Evolutionary conservation across 805 yeast genomes (phyloP), one percentile per base, ranked within the genome.

Genomic region (Yarrowia sp.): DNA sequence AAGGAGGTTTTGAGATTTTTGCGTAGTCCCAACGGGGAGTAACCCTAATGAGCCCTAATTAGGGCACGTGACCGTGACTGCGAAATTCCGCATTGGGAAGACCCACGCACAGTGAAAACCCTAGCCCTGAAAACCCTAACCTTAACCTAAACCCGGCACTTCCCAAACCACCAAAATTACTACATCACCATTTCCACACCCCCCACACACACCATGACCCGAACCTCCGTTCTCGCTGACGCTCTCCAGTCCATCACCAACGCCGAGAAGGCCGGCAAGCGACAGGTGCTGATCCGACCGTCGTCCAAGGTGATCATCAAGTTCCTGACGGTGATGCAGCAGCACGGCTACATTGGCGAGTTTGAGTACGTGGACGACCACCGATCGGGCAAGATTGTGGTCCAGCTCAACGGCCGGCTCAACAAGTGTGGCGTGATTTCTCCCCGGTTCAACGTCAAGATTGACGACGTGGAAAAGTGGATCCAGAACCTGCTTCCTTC

Each of bases 391-490:
- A 92, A 92, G 90, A 91, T 92, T 75, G 97, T 93, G 76, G 92
- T 92, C 74, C 97, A 91, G 85, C 88, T 92, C 79, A 92, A 91
- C 89, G 98, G 98, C 84, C 91, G 98, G 87, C 87, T 92, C 80
- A 92, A 92, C 97, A 94, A 93, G 87, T 92, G 95, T 82, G 98
- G 98, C 86, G 98, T 94, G 73, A 93, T 93, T 82, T 91, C 97
- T 74, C 98, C 98, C 84, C 92, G 98, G 87, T 93, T 92, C 88
- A 93, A 93, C 89, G 93, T 93, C 80, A 91, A 92, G 86, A 89
- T 94, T 75, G 89, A 84, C 81, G 98, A 93, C 83, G 89, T 93
- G 76, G 98, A 93, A 87, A 93, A 91, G 86, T 93, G 98, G 98
- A 92, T 97, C 78, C 97, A 89, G 83, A 92, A 93, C 91, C 89